Percentiles rank a stretch among this genome's conserved stretches.
Evolutionary conservation across 192 early-diverging fungal genomes (phyloP).

Genomic region (Podila verticillata): DNA sequence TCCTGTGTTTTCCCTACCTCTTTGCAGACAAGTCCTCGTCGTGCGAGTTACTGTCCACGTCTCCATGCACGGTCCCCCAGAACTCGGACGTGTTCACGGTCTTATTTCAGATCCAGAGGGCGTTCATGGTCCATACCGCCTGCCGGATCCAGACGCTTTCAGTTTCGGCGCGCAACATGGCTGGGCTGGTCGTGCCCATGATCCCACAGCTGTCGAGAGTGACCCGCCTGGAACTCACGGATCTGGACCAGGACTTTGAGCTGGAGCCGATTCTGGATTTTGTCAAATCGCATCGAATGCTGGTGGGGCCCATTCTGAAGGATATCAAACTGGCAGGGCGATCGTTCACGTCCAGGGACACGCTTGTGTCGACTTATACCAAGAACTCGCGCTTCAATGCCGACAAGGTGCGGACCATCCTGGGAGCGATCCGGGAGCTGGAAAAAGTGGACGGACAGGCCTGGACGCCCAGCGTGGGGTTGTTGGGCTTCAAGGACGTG

Average conservation of each 20-base stretch:
- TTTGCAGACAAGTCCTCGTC: slow-evolving; percentile 25
- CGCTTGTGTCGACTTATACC: too few relatives aligned
- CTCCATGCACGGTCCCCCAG: slow-evolving; percentile 11
- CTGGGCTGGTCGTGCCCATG: neutral
- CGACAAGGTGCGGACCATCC: neutral
- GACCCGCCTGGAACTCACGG: slow-evolving; percentile 29
- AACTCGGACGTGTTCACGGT: slow-evolving; percentile 28
- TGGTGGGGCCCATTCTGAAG: slow-evolving; percentile 31
- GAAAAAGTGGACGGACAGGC: slow-evolving; percentile 19
- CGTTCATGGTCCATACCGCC: slow-evolving; percentile 30
- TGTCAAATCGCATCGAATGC: slow-evolving; percentile 37
- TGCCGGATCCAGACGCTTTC: slow-evolving; percentile 24
- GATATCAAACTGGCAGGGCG: slow-evolving; percentile 5
- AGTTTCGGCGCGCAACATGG: slow-evolving; percentile 11
- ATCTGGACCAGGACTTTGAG: slow-evolving; percentile 17
- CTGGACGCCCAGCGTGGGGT: too few relatives aligned
- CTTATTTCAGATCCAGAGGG: slow-evolving; percentile 28
- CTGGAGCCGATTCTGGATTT: slow-evolving; percentile 28
- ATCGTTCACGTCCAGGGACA: neutral
- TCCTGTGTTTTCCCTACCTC: slow-evolving; percentile 32
- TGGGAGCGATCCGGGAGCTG: slow-evolving; percentile 19
- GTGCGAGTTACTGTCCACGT: neutral
- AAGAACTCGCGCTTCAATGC: too few relatives aligned
- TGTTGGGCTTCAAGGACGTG: too few relatives aligned
- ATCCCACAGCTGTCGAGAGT: slow-evolving; percentile 20